phyloP scores from a whole-genome alignment of 768 basidiomycete species.

The Leccinellum albellum region DNA sequence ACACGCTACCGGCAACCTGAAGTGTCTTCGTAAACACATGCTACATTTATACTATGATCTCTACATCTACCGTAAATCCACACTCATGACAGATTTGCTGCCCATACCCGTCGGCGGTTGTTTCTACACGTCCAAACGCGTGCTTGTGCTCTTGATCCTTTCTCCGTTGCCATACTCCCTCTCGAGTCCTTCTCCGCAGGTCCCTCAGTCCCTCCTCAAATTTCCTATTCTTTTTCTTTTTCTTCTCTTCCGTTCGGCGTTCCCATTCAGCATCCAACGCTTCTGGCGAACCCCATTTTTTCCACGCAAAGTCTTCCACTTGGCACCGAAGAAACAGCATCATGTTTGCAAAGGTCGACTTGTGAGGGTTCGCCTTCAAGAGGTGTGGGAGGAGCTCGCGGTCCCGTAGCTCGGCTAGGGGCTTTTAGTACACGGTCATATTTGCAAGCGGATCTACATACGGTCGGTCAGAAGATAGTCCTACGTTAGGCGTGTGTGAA shows the following conservation, averaged over 20 bases:
- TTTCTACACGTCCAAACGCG: constrained; percentile 62
- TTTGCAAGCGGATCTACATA: constrained; percentile 35
- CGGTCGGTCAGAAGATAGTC: constrained; percentile 95
- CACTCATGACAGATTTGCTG: constrained; percentile 83
- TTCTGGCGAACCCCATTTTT: constrained; percentile 96
- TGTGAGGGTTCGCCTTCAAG: constrained; percentile 91
- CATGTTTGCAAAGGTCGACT: constrained; percentile 96
- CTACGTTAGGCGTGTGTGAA: constrained; percentile 33
- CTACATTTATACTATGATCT: constrained; percentile 58
- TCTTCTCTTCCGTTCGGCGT: constrained; percentile 73
- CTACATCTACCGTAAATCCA: constrained; percentile 88
- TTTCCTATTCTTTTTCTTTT: constrained; percentile 88
- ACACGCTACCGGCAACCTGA: background rate
- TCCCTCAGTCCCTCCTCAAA: constrained; percentile 89
- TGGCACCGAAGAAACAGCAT: constrained; percentile 95
- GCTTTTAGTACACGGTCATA: background rate
- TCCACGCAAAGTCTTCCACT: constrained; percentile 95
- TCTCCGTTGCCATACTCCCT: constrained; percentile 84
- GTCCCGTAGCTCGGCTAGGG: constrained; percentile 86
- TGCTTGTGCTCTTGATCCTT: constrained; percentile 89
- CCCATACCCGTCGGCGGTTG: constrained; percentile 49
- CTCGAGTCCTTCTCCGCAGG: constrained; percentile 77
- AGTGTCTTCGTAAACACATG: background rate
- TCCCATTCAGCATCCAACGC: constrained; percentile 87
- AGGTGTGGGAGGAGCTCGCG: constrained; percentile 89